These are phyloP conservation scores for Jamesozyma lodderae DNA, from an alignment of 805 yeast genomes.

Conservation along the genomic window DNA sequence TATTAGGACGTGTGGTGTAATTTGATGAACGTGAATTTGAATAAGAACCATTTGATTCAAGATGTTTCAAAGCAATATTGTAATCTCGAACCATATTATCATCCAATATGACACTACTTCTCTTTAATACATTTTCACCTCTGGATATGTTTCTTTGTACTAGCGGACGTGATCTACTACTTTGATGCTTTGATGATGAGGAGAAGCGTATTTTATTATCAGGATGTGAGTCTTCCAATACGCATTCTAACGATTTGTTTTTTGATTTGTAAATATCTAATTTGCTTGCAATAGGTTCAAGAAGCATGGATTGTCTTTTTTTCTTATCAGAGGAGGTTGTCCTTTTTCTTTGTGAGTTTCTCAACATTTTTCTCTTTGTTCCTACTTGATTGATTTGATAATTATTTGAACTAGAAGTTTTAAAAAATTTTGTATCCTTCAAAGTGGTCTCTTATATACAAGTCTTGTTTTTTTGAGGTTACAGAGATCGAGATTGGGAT, in stretches of 20 bases:
- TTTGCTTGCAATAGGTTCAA: slow-evolving; percentile 4
- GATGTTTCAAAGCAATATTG: slow-evolving; percentile 17
- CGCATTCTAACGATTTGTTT: slow-evolving; percentile 9
- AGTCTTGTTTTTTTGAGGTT: too few species aligned
- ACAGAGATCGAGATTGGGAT: too few species aligned
- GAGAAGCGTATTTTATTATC: too few species aligned
- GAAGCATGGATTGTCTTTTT: slow-evolving; percentile 22
- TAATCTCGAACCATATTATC: slow-evolving; percentile 23
- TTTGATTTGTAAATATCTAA: slow-evolving; percentile 1
- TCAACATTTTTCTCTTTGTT: slow-evolving; percentile 1
- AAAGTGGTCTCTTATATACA: too few species aligned
- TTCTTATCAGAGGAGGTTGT: slow-evolving; percentile 2
- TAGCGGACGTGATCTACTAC: neutral
- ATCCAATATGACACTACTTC: slow-evolving; percentile 24
- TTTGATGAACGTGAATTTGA: too few species aligned
- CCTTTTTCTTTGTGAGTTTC: slow-evolving; percentile 1
- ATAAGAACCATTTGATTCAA: neutral
- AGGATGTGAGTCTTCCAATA: neutral
- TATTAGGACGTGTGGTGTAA: neutral
- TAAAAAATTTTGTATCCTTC: too few species aligned
- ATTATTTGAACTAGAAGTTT: too few species aligned
- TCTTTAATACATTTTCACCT: slow-evolving; percentile 1
- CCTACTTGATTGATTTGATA: neutral
- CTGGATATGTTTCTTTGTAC: neutral
- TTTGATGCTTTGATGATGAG: too few species aligned